phyloP scores from a whole-genome alignment of 179 eudicot species.

The Camellia oleifera region DNA sequence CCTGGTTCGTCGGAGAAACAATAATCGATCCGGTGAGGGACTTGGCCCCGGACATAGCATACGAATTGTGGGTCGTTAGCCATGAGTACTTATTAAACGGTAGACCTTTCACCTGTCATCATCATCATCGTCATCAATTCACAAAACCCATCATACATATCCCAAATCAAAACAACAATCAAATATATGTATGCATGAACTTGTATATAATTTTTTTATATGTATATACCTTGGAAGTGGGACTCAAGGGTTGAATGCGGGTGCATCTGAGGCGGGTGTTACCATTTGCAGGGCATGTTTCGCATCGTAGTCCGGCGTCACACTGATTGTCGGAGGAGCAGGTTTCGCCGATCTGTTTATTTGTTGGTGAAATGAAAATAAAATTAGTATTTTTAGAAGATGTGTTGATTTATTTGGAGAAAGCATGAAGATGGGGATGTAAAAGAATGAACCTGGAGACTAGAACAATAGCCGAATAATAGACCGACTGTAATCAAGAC shows the following conservation, averaged over 20 bases:
- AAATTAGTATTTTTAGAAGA: background rate
- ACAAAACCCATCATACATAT: background rate
- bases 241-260: too few relatives aligned
- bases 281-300: conserved; percentile 55
- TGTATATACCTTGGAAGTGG: conserved; percentile 35
- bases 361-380: background rate
- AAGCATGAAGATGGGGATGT: background rate
- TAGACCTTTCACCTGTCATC: conserved; percentile 62
- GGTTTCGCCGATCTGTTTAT: conserved; percentile 38
- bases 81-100: conserved; percentile 83
- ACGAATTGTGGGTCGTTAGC: conserved; percentile 92
- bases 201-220: background rate
- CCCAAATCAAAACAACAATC: background rate
- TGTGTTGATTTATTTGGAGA: background rate
- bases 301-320: conserved; percentile 56
- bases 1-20: conserved; percentile 77
- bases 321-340: conserved; percentile 57
- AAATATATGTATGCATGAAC: background rate
- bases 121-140: background rate
- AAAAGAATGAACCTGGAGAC: conserved; percentile 18
- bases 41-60: conserved; percentile 54
- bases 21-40: conserved; percentile 60
- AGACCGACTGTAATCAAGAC: conserved; percentile 9
- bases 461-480: background rate
- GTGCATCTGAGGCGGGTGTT: conserved; percentile 11